Conservation (phyloP, 345 rosid species). For the Lepidium aucheri region DNA sequence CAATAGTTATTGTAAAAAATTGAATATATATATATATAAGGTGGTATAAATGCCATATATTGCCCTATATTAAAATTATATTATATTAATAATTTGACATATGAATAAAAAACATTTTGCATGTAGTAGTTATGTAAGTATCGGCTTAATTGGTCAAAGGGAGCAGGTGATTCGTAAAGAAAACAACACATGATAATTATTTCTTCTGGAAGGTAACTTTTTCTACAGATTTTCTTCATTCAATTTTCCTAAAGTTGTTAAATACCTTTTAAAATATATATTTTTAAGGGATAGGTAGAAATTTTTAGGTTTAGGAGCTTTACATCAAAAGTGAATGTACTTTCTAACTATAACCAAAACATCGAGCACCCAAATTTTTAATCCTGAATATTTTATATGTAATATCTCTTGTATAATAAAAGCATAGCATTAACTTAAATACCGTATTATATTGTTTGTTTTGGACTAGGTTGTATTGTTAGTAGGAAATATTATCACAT, state of each 20-base stretch:
- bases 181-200: neutral
- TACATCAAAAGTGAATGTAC: slow-evolving; percentile 13
- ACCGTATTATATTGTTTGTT: too few species aligned
- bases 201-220: neutral
- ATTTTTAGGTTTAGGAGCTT: neutral
- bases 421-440: too few species aligned
- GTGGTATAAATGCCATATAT: neutral
- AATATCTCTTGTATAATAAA: too few species aligned
- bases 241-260: neutral
- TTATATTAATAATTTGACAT: neutral
- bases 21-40: neutral
- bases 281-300: neutral
- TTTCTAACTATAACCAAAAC: slow-evolving; percentile 5
- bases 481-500: too few species aligned
- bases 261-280: neutral
- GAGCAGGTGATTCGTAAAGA: neutral
- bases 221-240: neutral
- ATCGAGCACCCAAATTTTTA: slow-evolving; percentile 1
- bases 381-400: neutral
- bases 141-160: neutral
- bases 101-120: neutral
- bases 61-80: neutral
- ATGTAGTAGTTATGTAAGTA: slow-evolving; percentile 1
- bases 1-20: neutral
- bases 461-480: too few species aligned